phyloP scores from a whole-genome alignment of 2,329 filamentous ascomycete genomes.

The Sphaerulina musiva region DNA sequence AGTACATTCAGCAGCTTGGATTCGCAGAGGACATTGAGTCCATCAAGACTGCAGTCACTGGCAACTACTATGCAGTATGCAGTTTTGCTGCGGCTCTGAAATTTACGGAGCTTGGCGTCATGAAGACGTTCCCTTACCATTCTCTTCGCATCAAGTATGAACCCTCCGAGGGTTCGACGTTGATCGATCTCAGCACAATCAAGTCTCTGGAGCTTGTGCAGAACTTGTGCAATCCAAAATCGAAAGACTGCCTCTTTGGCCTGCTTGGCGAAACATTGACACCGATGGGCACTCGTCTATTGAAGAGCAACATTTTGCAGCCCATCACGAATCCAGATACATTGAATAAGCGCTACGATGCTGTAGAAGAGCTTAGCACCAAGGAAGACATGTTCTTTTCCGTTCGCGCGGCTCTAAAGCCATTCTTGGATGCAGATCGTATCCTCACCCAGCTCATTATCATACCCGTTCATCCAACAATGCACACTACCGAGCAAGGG shows the following conservation, averaged over 20 bases:
- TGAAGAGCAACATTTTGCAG: conserved; percentile 81
- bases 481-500: conserved; percentile 67
- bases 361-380: conserved; percentile 70
- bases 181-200: conserved; percentile 87
- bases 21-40: conserved; percentile 74
- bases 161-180: conserved; percentile 86
- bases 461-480: conserved; percentile 58
- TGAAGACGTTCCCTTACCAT: conserved; percentile 64
- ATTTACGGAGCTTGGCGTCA: conserved; percentile 66
- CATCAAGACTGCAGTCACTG: conserved; percentile 68
- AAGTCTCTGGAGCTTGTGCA: conserved; percentile 83
- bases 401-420: conserved; percentile 67
- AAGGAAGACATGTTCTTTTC: conserved; percentile 81
- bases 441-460: conserved; percentile 77
- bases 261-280: conserved; percentile 79
- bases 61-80: conserved; percentile 81
- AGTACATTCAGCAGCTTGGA: conserved; percentile 72
- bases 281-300: conserved; percentile 77
- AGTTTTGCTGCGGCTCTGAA: conserved; percentile 83
- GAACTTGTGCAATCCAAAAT: conserved; percentile 70
- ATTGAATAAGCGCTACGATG: conserved; percentile 68
- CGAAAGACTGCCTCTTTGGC: conserved; percentile 75
- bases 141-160: conserved; percentile 82
- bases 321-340: conserved; percentile 68
- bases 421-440: conserved; percentile 72